A percentile compares a stretch with the other conserved stretches of the same genome.
Evolutionary conservation across 2,329 filamentous ascomycete genomes (phyloP).

Genomic region (Arthrinium phaeospermum): DNA sequence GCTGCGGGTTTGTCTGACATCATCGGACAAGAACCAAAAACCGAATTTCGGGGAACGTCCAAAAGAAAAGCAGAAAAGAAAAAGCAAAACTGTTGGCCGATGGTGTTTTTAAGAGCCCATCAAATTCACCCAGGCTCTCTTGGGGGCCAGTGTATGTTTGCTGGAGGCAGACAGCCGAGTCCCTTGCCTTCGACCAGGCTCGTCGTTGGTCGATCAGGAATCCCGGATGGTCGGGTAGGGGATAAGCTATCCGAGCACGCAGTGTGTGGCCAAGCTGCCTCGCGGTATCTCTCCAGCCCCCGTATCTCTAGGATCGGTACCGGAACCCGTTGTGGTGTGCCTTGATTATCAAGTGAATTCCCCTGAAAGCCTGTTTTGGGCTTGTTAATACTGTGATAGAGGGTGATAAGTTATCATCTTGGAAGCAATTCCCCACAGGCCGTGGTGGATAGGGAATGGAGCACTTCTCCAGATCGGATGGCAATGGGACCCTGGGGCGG

Average conservation of each 20-base stretch:
- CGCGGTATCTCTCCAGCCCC: not conserved
- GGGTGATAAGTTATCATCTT: slow-evolving; percentile 1
- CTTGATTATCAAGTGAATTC: not conserved
- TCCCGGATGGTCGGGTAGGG: not conserved
- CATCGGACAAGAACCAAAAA: not conserved
- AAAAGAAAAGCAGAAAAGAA: no score
- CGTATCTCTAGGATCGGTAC: not conserved
- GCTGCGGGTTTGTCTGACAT: not conserved
- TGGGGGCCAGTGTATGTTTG: not conserved
- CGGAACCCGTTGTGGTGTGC: not conserved
- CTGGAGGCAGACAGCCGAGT: not conserved
- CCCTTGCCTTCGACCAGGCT: not conserved
- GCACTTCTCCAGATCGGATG: not conserved
- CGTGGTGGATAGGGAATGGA: no score
- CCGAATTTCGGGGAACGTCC: not conserved
- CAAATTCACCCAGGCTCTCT: no score
- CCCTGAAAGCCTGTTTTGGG: not conserved
- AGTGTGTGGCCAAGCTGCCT: not conserved
- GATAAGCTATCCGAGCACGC: not conserved
- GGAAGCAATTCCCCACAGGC: not conserved
- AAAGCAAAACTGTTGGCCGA: not conserved
- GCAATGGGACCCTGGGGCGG: not conserved
- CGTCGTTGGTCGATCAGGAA: not conserved
- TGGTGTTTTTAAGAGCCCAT: not conserved
- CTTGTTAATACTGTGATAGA: not conserved